These are phyloP conservation scores for Penicillium sp. DNA, from an alignment of 2,329 filamentous ascomycete species.

Conservation along the genomic window DNA sequence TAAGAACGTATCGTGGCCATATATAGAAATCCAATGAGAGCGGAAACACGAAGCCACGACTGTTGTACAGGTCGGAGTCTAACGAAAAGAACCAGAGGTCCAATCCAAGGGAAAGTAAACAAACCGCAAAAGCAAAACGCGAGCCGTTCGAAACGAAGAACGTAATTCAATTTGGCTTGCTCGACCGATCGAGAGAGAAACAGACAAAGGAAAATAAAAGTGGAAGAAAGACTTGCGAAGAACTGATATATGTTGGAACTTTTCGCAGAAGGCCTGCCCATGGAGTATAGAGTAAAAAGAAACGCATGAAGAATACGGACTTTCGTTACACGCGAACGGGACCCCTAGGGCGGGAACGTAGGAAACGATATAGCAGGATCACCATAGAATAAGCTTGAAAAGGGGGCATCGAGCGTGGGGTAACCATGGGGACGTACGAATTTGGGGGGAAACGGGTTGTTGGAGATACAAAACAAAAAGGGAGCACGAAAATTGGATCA, in stretches of 20 bases:
- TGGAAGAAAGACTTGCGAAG: slow-evolving; percentile 19
- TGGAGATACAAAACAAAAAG: slow-evolving; percentile 14
- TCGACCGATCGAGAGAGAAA: slow-evolving; percentile 34
- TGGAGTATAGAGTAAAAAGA: slow-evolving; percentile 38
- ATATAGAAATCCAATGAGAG: slow-evolving; percentile 24
- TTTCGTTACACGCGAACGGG: slow-evolving; percentile 42
- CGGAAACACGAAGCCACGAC: slow-evolving; percentile 24
- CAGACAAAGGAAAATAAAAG: slow-evolving; percentile 11
- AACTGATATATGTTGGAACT: slow-evolving; percentile 39
- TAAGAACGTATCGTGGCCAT: slow-evolving; percentile 13
- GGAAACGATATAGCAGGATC: slow-evolving; percentile 23
- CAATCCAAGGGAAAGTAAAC: slow-evolving; percentile 8
- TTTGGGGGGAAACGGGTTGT: background rate
- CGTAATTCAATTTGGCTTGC: slow-evolving; percentile 43
- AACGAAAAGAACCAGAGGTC: slow-evolving; percentile 23
- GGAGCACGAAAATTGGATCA: slow-evolving; percentile 15
- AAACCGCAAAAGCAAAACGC: slow-evolving; percentile 29
- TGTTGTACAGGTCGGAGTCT: slow-evolving; percentile 42
- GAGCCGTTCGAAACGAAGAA: slow-evolving; percentile 36
- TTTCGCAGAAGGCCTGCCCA: slow-evolving; percentile 51
- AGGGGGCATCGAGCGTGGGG: slow-evolving; percentile 13
- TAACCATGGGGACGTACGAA: slow-evolving; percentile 3
- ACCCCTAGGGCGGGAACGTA: slow-evolving; percentile 29
- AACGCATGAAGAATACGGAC: slow-evolving; percentile 39
- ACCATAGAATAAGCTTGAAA: slow-evolving; percentile 11